Evolutionary conservation across 2,329 filamentous ascomycete species (phyloP).

Genomic region (Fusarium chlamydosporum): DNA sequence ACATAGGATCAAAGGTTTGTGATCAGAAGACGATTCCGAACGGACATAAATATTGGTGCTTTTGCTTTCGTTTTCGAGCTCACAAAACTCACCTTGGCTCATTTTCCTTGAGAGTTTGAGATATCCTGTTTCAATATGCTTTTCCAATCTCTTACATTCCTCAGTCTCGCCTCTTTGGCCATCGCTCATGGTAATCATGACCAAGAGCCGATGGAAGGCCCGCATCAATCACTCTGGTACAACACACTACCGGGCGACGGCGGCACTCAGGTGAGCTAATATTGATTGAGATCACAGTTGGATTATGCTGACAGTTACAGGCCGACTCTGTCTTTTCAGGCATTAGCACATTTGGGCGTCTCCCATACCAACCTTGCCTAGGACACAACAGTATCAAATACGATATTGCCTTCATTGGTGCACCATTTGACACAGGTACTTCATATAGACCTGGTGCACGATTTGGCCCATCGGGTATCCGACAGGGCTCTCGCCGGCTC

Average conservation of each 20-base stretch:
- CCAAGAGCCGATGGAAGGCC: conserved; percentile 75
- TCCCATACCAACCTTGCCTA: conserved; percentile 83
- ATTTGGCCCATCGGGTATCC: conserved; percentile 86
- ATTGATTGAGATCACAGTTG: accelerated
- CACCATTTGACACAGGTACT: conserved; percentile 88
- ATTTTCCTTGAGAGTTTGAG: accelerated
- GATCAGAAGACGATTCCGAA: accelerated
- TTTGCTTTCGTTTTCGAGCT: accelerated
- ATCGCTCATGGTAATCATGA: conserved; percentile 71
- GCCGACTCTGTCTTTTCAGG: conserved; percentile 91
- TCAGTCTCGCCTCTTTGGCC: conserved; percentile 64
- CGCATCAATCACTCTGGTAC: conserved; percentile 84
- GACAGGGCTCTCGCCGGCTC: conserved; percentile 86
- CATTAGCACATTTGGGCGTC: conserved; percentile 85
- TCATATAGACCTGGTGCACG: conserved; percentile 87
- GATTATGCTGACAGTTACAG: conserved; percentile 57
- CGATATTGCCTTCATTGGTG: conserved; percentile 88
- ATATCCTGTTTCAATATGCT: conserved; percentile 46
- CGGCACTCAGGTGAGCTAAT: conserved; percentile 75
- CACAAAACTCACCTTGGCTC: too few species aligned
- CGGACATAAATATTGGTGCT: conserved; percentile 17
- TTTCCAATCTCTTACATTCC: conserved; percentile 50
- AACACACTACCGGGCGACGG: conserved; percentile 86
- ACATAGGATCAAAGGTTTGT: background rate
- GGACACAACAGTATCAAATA: conserved; percentile 78